Conservation (phyloP, 1,284 basidiomycete genomes). For the Irpex lacteus region DNA sequence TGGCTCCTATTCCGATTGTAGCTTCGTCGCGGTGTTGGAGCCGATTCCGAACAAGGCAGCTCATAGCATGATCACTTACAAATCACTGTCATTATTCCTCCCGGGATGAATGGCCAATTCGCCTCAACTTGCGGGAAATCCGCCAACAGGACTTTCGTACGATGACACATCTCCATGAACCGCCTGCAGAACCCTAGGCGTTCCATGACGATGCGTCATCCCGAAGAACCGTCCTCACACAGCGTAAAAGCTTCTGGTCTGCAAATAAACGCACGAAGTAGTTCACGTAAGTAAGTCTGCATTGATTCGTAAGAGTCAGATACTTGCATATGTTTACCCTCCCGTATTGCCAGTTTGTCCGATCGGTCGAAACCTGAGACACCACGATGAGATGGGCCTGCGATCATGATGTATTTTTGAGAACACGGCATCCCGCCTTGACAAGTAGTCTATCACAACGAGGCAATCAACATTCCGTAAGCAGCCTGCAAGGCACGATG, state of each 20-base stretch:
- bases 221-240: background rate
- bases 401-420: background rate
- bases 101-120: background rate
- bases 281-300: background rate
- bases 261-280: background rate
- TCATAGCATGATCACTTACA: too few species aligned
- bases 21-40: background rate
- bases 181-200: background rate
- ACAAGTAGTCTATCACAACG: background rate
- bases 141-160: background rate
- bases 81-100: too few species aligned
- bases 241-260: background rate
- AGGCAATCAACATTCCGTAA: background rate
- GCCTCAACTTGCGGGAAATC: background rate
- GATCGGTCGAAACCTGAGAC: background rate
- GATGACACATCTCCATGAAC: background rate
- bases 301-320: background rate
- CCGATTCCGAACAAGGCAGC: too few species aligned
- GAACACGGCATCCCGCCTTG: background rate
- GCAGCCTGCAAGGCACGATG: background rate
- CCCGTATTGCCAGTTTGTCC: background rate
- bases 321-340: background rate
- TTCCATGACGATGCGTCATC: background rate
- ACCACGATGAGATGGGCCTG: background rate
- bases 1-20: background rate